Evolutionary conservation across 2,329 filamentous ascomycete genomes (phyloP).

Genomic region (Pezicula rhizophila): DNA sequence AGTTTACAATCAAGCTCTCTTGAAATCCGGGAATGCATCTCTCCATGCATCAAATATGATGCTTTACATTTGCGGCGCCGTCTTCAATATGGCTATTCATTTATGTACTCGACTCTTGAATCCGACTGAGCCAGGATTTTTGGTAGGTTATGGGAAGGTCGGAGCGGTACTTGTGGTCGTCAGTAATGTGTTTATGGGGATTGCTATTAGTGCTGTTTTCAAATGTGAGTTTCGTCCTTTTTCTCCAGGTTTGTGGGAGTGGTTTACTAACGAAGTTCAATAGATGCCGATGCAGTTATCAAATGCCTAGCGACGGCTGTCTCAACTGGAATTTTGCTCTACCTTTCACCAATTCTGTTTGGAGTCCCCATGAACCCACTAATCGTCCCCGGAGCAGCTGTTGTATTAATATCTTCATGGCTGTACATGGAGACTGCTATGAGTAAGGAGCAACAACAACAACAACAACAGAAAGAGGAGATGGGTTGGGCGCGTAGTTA

Average conservation of each 20-base stretch:
- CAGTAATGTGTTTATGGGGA: conserved; percentile 30
- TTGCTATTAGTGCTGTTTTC: conserved; percentile 30
- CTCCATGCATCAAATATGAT: conserved; percentile 29
- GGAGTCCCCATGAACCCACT: conserved; percentile 21
- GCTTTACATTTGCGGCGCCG: conserved; percentile 24
- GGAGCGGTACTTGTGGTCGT: conserved; percentile 27
- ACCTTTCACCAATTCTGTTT: conserved; percentile 26
- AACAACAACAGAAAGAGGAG: conserved; percentile 1
- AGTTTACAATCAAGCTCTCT: conserved; percentile 30
- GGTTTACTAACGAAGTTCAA: background rate
- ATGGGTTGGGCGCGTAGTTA: background rate
- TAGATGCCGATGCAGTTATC: conserved; percentile 29
- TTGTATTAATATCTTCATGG: conserved; percentile 27
- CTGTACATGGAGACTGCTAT: conserved; percentile 25
- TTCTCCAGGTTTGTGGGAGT: no score
- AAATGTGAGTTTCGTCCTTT: conserved; percentile 22
- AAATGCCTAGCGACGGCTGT: conserved; percentile 29
- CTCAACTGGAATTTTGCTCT: conserved; percentile 27
- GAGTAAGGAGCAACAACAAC: conserved; percentile 12
- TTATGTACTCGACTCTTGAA: conserved; percentile 16
- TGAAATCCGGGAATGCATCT: conserved; percentile 26
- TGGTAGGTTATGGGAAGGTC: conserved; percentile 14
- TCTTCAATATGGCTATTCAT: conserved; percentile 26
- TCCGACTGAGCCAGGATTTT: conserved; percentile 21
- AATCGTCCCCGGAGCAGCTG: conserved; percentile 24